Base-by-base conservation (phyloP, 768 basidiomycete species). In the Rhodosporidiobolus sp. region DNA sequence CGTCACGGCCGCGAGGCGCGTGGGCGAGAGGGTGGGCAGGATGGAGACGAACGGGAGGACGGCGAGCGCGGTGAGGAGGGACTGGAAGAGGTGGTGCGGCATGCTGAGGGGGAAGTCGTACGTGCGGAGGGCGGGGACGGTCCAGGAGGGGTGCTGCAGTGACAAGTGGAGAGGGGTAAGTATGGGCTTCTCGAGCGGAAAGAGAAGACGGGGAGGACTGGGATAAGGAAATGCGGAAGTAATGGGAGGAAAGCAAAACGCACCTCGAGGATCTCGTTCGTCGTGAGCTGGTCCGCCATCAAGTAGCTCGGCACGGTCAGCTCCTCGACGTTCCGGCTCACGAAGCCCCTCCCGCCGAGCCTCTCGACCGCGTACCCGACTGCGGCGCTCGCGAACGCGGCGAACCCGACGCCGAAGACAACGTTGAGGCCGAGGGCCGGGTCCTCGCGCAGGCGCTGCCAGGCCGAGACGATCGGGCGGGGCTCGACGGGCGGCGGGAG, bases 191-290 rank as follows among this genome's bases (percentile, higher is more conserved):
- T n/a, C n/a, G n/a, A n/a, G n/a, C n/a, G n/a, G n/a, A 19, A 5
- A 35, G 52, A 30, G 19, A 55, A 7, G 8, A 17, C 5, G 43
- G 26, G 28, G 20, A 26, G 20, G 26, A 7, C 12, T 8, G 20
- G 3, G 28, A 28, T 3, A 6, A 4, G 3, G 24, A 35, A 12
- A 58, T 16, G 48, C n/a, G 48, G 35, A 45, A 34, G 30, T 26
- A 66, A 7, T 8, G 38, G 52, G n/a, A 28, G 26, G 22, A 50
- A 16, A 28, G 11, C 0, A 26, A 11, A 4, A 61, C 72, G 34
- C 50, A 74, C 73, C 38, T 58, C 60, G 65, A 74, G 66, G 53
- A 74, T 64, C 46, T 74, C 62, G 20, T 35, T 32, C 10, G 62
- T 38, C 38, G 73, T 70, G 20, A 74, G n/a, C 49, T 70, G 66